phyloP scores from a whole-genome alignment of 176 grass and related monocot genomes.

The Olyra latifolia region DNA sequence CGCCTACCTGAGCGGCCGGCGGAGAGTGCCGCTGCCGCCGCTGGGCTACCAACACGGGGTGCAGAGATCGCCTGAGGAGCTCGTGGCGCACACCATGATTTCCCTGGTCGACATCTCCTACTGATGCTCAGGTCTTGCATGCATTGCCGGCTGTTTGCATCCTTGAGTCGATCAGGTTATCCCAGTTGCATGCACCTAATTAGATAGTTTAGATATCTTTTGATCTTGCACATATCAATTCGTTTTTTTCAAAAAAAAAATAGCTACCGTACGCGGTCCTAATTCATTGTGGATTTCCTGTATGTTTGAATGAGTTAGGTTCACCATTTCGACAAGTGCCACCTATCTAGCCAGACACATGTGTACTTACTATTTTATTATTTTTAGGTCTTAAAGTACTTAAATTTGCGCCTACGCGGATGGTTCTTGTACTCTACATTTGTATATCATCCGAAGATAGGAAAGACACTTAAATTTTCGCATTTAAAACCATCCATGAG shows the following conservation, averaged over 20 bases:
- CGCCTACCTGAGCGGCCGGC: neutral
- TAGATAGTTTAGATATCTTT: neutral
- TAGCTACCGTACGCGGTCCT: neutral
- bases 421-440: neutral
- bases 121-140: neutral
- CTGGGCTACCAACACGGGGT: neutral
- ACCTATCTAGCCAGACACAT: neutral
- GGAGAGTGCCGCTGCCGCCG: neutral
- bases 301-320: neutral
- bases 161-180: neutral
- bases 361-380: neutral
- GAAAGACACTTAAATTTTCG: neutral
- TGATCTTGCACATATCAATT: neutral
- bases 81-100: slow-evolving; percentile 5
- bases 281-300: neutral
- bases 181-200: neutral
- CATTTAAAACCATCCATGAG: neutral
- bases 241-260: neutral
- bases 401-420: neutral
- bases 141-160: neutral
- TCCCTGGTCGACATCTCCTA: slow-evolving; percentile 19
- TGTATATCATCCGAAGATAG: neutral
- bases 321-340: neutral
- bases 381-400: neutral
- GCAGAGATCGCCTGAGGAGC: neutral